These are phyloP conservation scores for Chaetomiaceae sp. DNA, from an alignment of 2,329 filamentous ascomycete species.

Conservation along the genomic window DNA sequence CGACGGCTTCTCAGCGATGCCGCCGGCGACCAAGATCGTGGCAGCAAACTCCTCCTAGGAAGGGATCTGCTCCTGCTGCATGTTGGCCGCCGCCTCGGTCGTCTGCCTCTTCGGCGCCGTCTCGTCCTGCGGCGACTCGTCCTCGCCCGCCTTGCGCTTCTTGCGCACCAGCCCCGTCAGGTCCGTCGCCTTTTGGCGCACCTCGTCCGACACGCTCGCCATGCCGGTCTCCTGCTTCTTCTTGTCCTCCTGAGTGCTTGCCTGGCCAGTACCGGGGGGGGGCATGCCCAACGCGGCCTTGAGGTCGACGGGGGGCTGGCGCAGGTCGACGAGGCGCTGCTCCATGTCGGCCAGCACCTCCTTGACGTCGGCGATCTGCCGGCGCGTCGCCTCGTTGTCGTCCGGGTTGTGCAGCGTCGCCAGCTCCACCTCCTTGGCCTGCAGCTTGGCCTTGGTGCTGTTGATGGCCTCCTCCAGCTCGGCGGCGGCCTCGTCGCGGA, in stretches of 20 bases:
- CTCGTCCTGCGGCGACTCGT: constrained; percentile 22
- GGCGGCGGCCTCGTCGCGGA: constrained; percentile 63
- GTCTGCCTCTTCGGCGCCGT: constrained; percentile 33
- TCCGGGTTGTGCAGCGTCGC: constrained; percentile 57
- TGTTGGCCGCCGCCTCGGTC: constrained; percentile 30
- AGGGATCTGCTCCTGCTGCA: too few relatives aligned
- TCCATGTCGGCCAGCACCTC: constrained; percentile 76
- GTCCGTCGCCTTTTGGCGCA: constrained; percentile 67
- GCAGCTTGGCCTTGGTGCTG: constrained; percentile 64
- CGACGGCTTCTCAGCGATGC: too few relatives aligned
- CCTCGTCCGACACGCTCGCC: constrained; percentile 59
- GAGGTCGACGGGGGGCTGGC: constrained; percentile 54
- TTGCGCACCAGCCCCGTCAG: constrained; percentile 69
- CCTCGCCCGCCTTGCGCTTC: constrained; percentile 42
- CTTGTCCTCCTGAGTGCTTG: too few relatives aligned
- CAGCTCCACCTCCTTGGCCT: constrained; percentile 62
- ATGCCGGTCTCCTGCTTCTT: too few relatives aligned
- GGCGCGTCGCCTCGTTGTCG: constrained; percentile 57
- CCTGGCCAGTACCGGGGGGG: constrained; percentile 52
- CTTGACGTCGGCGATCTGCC: constrained; percentile 65
- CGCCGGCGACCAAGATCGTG: too few relatives aligned
- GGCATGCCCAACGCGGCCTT: constrained; percentile 47
- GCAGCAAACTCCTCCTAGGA: too few relatives aligned
- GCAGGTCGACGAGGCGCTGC: constrained; percentile 65
- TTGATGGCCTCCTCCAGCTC: constrained; percentile 70